These are phyloP conservation scores for Vitellaria paradoxa DNA, from an alignment of 179 eudicot genomes.

Conservation along the genomic window DNA sequence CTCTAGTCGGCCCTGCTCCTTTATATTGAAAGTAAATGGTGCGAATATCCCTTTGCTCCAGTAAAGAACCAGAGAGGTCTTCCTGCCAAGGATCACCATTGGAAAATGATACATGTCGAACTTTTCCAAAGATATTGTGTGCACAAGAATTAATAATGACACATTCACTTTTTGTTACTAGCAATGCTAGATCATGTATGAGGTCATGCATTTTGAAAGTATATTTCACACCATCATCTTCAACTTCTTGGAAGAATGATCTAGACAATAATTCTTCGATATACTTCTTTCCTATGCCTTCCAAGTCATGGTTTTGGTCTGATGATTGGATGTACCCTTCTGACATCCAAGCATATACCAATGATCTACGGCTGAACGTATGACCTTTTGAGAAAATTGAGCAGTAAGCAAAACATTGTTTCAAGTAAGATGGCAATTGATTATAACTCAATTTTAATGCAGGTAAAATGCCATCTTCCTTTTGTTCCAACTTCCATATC, in stretches of 20 bases:
- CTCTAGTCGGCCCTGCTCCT: not conserved
- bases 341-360: slow-evolving; percentile 21
- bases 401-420: slow-evolving; percentile 29
- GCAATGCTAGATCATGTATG: slow-evolving; percentile 5
- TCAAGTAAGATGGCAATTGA: slow-evolving; percentile 24
- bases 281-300: not conserved
- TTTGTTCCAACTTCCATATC: slow-evolving; percentile 12
- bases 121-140: not conserved
- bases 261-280: not conserved
- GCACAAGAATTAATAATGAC: not conserved
- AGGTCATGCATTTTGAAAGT: slow-evolving; percentile 9
- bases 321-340: slow-evolving; percentile 19
- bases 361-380: not conserved
- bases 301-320: not conserved
- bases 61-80: no score
- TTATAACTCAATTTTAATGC: slow-evolving; percentile 26
- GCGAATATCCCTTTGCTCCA: not conserved
- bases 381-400: not conserved
- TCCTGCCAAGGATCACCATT: no score
- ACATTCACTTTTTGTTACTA: slow-evolving; percentile 12
- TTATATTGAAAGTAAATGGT: not conserved
- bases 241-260: slow-evolving; percentile 9
- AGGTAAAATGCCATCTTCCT: not conserved
- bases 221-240: not conserved
- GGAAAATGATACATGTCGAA: slow-evolving; percentile 8